These are phyloP conservation scores for Ophiostoma sp. DNA, from an alignment of 2,329 filamentous ascomycete genomes.

Conservation along the genomic window DNA sequence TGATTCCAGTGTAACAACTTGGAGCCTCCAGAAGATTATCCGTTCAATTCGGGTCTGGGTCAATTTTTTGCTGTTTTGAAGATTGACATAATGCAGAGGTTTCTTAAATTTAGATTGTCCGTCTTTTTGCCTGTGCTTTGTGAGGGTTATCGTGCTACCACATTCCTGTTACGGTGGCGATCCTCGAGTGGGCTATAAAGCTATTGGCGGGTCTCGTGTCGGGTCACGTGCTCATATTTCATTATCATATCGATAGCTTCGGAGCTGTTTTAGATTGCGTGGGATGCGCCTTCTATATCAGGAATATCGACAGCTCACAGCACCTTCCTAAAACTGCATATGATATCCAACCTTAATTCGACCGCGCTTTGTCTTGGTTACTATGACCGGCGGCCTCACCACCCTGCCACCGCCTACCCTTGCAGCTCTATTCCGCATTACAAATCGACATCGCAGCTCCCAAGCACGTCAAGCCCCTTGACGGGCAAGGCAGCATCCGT, in stretches of 20 bases:
- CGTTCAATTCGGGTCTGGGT: slow-evolving; percentile 26
- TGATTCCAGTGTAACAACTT: slow-evolving; percentile 23
- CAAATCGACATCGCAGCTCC: not conserved
- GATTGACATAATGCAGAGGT: too few relatives aligned
- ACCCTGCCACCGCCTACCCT: not conserved
- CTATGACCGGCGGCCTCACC: not conserved
- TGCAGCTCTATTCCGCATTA: not conserved
- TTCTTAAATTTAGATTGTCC: not conserved
- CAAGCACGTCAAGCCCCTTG: not conserved
- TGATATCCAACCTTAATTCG: slow-evolving; percentile 5
- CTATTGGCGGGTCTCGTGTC: not conserved
- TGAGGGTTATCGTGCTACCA: not conserved
- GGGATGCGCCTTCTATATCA: not conserved
- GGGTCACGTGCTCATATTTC: not conserved
- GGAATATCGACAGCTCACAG: not conserved
- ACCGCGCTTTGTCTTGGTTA: not conserved
- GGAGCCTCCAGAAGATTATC: slow-evolving; percentile 25
- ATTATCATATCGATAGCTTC: slow-evolving; percentile 3
- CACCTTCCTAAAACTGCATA: not conserved
- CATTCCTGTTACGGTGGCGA: not conserved
- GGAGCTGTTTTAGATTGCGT: slow-evolving; percentile 22
- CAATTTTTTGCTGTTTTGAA: slow-evolving; percentile 14
- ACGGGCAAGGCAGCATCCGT: not conserved
- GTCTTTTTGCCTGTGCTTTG: not conserved
- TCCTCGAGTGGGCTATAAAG: not conserved